Base-by-base conservation (phyloP, 179 eudicot genomes). In the Monotropa hypopitys region DNA sequence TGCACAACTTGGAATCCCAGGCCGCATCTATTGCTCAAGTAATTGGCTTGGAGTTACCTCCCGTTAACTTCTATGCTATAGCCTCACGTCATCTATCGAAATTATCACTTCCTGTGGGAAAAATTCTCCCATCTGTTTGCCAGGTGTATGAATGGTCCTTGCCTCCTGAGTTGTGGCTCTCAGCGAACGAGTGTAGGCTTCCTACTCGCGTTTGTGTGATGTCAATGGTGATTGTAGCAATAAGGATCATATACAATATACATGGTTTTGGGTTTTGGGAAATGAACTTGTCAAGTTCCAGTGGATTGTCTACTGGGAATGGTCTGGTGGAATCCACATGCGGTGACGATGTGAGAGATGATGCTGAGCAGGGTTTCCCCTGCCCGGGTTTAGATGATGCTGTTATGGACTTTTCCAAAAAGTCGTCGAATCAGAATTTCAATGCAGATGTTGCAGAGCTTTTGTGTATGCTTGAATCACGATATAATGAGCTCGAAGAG, bases 261-360 rank as follows among this genome's bases (percentile, higher is more conserved):
- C 88, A 94, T 85, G 97, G 98, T 75, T 89, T 88, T 79, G 98
- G 97, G 75, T 84, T 83, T 62, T 94, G 97, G 98, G 98, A 94
- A 87, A 80, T 50, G 77, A 81, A 86, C 81, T 81, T 91, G 73
- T 83, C 89, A 79, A 47, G 80, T 80, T 73, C 83, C 45, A 47
- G 6, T 23, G 87, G 66, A 11, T 76, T 72, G 46, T 72, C 79
- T 70, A 67, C 81, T 77, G 43, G 42, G 43, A 75, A 78, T 73
- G 77, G 77, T 38, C 57, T 54, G 77, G 51, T 40, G 23, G 78
- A 78, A 47, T 57, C 75, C 11, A 28, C 43, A 49, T 73, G 65
- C 42, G 59, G 79, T 21, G 65, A 35, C 50, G 56, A 72, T 66
- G 35, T 51, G 40, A 77, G 77, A 50, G 84, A 68, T 76, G 76